Evolutionary conservation across 805 yeast species (phyloP).

Genomic region (Teunomyces tritomae): DNA sequence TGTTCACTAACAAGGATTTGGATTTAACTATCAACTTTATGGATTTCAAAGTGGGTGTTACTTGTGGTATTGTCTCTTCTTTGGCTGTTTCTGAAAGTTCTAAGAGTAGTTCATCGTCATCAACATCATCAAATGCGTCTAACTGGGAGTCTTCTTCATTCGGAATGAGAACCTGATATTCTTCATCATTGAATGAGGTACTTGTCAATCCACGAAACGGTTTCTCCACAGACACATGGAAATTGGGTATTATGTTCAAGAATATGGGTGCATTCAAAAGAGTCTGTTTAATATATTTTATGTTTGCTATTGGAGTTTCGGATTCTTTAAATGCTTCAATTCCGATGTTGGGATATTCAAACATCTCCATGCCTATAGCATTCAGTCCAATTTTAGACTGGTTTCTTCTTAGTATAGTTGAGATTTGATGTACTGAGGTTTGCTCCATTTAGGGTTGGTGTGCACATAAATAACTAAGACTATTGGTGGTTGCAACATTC

Average conservation of each 20-base stretch:
- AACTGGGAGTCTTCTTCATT: slow-evolving; percentile 36
- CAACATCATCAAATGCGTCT: slow-evolving; percentile 37
- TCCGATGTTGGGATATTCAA: slow-evolving; percentile 11
- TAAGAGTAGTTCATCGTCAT: slow-evolving; percentile 16
- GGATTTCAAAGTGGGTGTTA: slow-evolving; percentile 4
- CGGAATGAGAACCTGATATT: slow-evolving; percentile 31
- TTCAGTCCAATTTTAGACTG: not conserved
- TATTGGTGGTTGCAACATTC: too few relatives aligned
- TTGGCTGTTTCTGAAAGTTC: slow-evolving; percentile 2
- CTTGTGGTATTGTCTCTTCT: not conserved
- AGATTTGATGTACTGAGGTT: too few relatives aligned
- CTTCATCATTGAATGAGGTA: slow-evolving; percentile 35
- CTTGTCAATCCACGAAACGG: slow-evolving; percentile 33
- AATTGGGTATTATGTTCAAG: slow-evolving; percentile 28
- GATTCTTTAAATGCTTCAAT: slow-evolving; percentile 4
- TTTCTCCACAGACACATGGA: slow-evolving; percentile 31
- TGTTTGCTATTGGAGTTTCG: not conserved
- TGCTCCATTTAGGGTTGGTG: too few relatives aligned
- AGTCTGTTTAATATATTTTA: slow-evolving; percentile 26
- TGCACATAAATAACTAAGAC: too few relatives aligned
- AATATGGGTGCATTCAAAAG: slow-evolving; percentile 42
- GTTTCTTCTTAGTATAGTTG: too few relatives aligned
- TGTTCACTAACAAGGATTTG: slow-evolving; percentile 32
- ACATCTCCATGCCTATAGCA: slow-evolving; percentile 10
- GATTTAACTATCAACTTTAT: slow-evolving; percentile 29